Conservation (phyloP, 495 filamentous ascomycete species). For the Penicillium coffeae region DNA sequence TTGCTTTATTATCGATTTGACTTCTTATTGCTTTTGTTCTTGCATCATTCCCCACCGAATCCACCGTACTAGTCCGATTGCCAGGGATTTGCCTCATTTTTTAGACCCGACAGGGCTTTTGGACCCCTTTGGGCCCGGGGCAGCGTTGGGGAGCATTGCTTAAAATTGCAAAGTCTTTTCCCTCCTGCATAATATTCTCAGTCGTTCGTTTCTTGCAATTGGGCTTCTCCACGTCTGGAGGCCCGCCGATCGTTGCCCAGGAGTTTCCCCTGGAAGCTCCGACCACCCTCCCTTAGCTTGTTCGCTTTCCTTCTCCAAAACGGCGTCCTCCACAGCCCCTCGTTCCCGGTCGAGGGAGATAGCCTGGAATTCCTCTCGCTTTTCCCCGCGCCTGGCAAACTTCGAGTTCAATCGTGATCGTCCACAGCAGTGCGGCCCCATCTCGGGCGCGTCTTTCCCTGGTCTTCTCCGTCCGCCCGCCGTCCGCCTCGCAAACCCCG, state of each 20-base stretch:
- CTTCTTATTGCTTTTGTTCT: slow-evolving; percentile 3
- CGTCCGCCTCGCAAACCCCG: slow-evolving; percentile 44
- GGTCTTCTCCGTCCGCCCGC: slow-evolving; percentile 34
- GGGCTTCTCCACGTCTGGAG: slow-evolving; percentile 9
- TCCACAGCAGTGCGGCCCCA: slow-evolving; percentile 24
- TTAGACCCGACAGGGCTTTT: neutral
- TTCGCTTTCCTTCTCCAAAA: slow-evolving; percentile 15
- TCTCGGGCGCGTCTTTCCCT: slow-evolving; percentile 24
- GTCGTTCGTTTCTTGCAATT: neutral
- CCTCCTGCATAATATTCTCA: neutral
- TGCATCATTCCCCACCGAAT: neutral
- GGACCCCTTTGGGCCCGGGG: no score
- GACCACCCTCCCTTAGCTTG: slow-evolving; percentile 4
- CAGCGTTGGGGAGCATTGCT: no score
- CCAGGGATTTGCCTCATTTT: neutral
- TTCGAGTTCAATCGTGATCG: slow-evolving; percentile 22
- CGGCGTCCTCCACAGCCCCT: slow-evolving; percentile 31
- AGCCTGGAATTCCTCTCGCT: slow-evolving; percentile 22
- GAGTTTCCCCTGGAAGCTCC: neutral
- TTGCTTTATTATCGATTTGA: neutral
- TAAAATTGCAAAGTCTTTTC: neutral
- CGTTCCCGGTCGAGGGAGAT: slow-evolving; percentile 29
- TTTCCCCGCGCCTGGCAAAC: slow-evolving; percentile 15
- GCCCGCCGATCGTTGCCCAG: slow-evolving; percentile 9
- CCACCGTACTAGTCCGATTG: neutral